Evolutionary conservation across 164 flowering plant genomes (phyloP).

Genomic region (Stephania cephalantha): DNA sequence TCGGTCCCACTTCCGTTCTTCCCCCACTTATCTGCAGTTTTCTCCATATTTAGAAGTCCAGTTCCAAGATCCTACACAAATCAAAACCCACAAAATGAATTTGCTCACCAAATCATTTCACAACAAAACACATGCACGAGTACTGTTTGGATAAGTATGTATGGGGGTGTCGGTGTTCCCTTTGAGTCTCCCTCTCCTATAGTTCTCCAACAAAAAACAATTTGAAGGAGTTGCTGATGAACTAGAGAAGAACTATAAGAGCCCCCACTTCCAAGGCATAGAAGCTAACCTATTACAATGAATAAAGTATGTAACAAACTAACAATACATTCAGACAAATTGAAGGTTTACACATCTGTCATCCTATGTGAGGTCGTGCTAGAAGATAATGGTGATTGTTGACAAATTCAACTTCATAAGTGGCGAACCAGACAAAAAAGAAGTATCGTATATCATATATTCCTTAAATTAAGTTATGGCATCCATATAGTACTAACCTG

Average conservation of each 20-base stretch:
- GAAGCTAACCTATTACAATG: too few relatives aligned
- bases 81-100: constrained; percentile 1
- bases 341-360: neutral
- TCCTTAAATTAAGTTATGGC: neutral
- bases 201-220: neutral
- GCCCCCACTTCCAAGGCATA: too few relatives aligned
- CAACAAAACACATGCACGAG: neutral
- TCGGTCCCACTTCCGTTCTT: constrained; percentile 56
- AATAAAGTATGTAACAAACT: too few relatives aligned
- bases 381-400: neutral
- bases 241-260: neutral
- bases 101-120: neutral
- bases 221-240: neutral
- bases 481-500: constrained; percentile 43
- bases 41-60: constrained; percentile 62
- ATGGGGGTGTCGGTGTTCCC: too few relatives aligned
- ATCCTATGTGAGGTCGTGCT: neutral
- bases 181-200: too few relatives aligned
- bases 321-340: too few relatives aligned
- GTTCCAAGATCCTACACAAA: constrained; percentile 33
- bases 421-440: neutral
- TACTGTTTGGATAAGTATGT: neutral
- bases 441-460: neutral
- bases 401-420: neutral
- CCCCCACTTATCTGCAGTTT: constrained; percentile 84